Conservation (phyloP, 768 basidiomycete genomes). For the Pleurotus giganteus region DNA sequence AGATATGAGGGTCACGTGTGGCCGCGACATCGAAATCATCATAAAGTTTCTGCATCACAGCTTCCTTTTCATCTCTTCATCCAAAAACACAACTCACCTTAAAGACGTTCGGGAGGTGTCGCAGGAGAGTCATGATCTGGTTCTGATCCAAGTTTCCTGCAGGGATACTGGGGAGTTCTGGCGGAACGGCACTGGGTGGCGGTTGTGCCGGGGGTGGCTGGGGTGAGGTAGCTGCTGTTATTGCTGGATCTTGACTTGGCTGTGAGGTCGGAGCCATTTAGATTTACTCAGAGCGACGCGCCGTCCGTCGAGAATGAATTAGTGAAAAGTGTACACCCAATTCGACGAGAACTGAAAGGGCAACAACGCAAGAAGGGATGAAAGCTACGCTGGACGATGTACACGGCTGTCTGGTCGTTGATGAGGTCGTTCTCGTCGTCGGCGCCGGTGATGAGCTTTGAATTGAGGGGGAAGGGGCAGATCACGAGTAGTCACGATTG, state of each 20-base stretch:
- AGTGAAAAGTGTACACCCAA: too few relatives aligned
- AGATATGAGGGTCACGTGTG: conserved; percentile 31
- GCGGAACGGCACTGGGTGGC: not conserved
- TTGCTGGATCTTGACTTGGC: not conserved
- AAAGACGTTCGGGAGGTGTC: conserved; percentile 52
- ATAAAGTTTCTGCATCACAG: not conserved
- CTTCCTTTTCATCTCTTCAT: not conserved
- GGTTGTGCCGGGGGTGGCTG: not conserved
- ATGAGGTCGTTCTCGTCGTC: not conserved
- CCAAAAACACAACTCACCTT: conserved; percentile 43
- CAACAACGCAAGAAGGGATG: not conserved
- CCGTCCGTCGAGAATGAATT: too few relatives aligned
- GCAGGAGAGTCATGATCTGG: conserved; percentile 60
- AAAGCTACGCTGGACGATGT: not conserved
- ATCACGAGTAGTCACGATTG: not conserved
- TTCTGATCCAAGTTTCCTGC: conserved; percentile 40
- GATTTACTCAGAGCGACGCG: too few relatives aligned
- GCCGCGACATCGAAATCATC: conserved; percentile 4
- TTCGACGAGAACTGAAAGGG: not conserved
- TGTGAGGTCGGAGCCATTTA: not conserved
- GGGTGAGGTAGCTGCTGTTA: not conserved
- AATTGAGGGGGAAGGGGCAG: conserved; percentile 5
- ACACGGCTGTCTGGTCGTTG: not conserved
- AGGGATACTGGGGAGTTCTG: not conserved
- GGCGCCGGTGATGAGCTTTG: not conserved